phyloP scores from a whole-genome alignment of 495 filamentous ascomycete genomes.

The Xylaria venustula region DNA sequence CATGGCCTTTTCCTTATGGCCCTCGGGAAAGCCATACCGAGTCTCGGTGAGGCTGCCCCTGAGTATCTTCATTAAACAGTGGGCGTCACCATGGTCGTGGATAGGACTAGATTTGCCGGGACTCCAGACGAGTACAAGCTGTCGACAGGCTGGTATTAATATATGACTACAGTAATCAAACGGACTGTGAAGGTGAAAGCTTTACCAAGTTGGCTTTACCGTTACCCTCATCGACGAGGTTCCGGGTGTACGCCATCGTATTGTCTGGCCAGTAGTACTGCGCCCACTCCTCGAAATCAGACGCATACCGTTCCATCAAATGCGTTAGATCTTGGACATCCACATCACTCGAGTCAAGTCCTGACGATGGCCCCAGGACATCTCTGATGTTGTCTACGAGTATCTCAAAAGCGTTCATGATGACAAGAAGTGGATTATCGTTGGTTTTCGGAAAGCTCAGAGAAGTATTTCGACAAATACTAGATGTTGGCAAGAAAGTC shows the following conservation, averaged over 20 bases:
- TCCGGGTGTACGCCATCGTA: slow-evolving; percentile 73
- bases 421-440: neutral
- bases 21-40: slow-evolving; percentile 71
- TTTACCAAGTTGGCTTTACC: slow-evolving; percentile 86
- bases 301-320: slow-evolving; percentile 71
- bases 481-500: neutral
- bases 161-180: neutral
- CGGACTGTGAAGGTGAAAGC: neutral
- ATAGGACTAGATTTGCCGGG: slow-evolving; percentile 82
- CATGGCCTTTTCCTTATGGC: slow-evolving; percentile 50
- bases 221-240: slow-evolving; percentile 87
- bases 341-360: slow-evolving; percentile 76
- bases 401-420: slow-evolving; percentile 59
- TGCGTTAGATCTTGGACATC: slow-evolving; percentile 64
- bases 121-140: slow-evolving; percentile 90
- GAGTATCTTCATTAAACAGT: slow-evolving; percentile 72
- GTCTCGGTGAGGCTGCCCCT: slow-evolving; percentile 76
- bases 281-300: slow-evolving; percentile 66
- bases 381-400: slow-evolving; percentile 71
- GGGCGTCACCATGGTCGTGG: slow-evolving; percentile 85
- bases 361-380: slow-evolving; percentile 72
- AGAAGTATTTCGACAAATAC: neutral
- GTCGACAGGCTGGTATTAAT: neutral
- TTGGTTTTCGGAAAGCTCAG: neutral
- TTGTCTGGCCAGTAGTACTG: slow-evolving; percentile 66